Evolutionary conservation across 208 protist genomes (phyloP).

Genomic region (Polymyxa betae): DNA sequence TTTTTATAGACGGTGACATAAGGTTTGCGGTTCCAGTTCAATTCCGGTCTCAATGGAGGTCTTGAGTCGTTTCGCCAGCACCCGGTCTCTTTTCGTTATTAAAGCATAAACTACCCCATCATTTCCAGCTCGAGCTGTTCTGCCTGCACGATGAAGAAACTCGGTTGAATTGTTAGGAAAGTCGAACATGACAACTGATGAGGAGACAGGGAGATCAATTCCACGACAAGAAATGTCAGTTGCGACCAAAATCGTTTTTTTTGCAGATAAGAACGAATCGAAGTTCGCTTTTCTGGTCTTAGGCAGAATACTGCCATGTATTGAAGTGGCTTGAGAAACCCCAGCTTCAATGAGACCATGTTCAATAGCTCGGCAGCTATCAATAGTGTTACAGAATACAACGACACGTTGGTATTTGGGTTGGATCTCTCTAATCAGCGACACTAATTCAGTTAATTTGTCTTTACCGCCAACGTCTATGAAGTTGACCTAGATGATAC

Average conservation of each 20-base stretch:
- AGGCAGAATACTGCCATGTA: conserved; percentile 16
- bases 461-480: background rate
- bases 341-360: background rate
- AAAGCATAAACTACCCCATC: conserved; percentile 46
- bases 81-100: conserved; percentile 16
- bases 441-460: background rate
- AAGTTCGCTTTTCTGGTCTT: conserved; percentile 16
- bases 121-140: conserved; percentile 47
- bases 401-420: background rate
- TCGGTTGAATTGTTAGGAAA: conserved; percentile 1
- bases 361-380: conserved; percentile 20
- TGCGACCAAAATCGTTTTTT: conserved; percentile 65
- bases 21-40: no score
- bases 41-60: background rate
- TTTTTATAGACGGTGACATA: no score
- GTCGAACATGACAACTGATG: conserved; percentile 57
- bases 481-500: conserved; percentile 7
- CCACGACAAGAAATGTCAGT: conserved; percentile 72
- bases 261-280: background rate
- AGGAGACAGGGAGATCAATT: conserved; percentile 76
- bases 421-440: background rate
- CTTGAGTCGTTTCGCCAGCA: background rate
- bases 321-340: background rate
- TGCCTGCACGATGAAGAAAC: conserved; percentile 57
- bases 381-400: conserved; percentile 43